These are phyloP conservation scores for Chondrus crispus DNA, from an alignment of 23 red algal species.

Conservation along the genomic window DNA sequence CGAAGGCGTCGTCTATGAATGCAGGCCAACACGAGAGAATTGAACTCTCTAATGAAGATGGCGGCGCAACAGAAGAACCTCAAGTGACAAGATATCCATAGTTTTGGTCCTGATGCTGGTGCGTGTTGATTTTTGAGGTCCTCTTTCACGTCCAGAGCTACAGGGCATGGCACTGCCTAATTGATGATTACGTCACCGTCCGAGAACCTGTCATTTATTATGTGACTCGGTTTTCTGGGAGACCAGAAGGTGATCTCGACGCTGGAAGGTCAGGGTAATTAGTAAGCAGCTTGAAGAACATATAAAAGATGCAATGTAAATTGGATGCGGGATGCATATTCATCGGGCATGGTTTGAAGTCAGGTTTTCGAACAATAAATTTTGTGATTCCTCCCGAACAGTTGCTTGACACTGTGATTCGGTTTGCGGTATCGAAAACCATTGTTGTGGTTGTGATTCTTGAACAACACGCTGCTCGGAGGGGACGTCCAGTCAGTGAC, in stretches of 20 bases:
- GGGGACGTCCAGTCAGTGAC: conserved; percentile 34
- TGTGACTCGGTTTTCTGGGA: conserved; percentile 77
- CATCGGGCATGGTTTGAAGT: conserved; percentile 86
- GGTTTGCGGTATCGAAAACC: conserved; percentile 66
- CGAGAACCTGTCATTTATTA: conserved; percentile 73
- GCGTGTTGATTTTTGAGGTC: too few species aligned
- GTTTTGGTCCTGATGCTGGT: too few species aligned
- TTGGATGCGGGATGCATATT: conserved; percentile 77
- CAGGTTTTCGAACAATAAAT: conserved; percentile 80
- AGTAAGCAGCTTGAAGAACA: conserved; percentile 63
- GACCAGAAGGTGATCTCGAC: conserved; percentile 64
- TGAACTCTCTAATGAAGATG: too few species aligned
- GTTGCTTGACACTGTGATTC: conserved; percentile 73
- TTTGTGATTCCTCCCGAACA: conserved; percentile 75
- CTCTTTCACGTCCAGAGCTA: too few species aligned
- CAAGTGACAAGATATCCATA: too few species aligned
- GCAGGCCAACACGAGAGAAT: too few species aligned
- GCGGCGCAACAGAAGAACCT: too few species aligned
- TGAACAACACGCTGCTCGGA: conserved; percentile 54
- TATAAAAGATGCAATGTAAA: conserved; percentile 68
- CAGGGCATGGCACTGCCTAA: too few species aligned
- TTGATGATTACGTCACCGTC: conserved; percentile 86
- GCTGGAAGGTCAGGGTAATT: conserved; percentile 27
- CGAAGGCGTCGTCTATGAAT: too few species aligned
- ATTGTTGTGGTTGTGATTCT: conserved; percentile 53